phyloP scores from a whole-genome alignment of 768 basidiomycete genomes.

The Hygrophorus pudorinus region DNA sequence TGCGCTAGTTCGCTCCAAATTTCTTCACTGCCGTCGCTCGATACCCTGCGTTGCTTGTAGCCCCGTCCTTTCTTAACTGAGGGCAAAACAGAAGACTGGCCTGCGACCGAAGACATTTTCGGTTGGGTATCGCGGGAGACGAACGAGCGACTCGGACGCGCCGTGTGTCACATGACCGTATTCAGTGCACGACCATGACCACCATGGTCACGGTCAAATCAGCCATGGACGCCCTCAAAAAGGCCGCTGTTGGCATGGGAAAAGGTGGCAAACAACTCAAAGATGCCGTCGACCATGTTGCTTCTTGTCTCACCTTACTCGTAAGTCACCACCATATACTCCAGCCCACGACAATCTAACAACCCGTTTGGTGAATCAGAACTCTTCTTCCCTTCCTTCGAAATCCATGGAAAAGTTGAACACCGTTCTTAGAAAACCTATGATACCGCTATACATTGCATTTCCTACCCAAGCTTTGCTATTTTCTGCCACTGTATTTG shows the following conservation, averaged over 20 bases:
- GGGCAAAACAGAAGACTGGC: too few relatives aligned
- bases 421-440: constrained; percentile 29
- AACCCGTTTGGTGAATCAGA: constrained; percentile 19
- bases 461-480: constrained; percentile 29
- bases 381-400: constrained; percentile 27
- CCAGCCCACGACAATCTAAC: constrained; percentile 3
- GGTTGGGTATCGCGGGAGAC: too few relatives aligned
- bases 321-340: constrained; percentile 19
- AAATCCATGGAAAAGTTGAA: constrained; percentile 28
- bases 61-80: background rate
- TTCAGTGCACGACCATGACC: background rate
- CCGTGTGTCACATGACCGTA: too few relatives aligned
- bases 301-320: constrained; percentile 32
- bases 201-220: constrained; percentile 14
- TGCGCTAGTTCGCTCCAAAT: background rate
- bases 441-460: constrained; percentile 34
- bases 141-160: too few relatives aligned
- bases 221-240: constrained; percentile 23
- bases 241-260: constrained; percentile 18
- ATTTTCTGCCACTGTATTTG: constrained; percentile 31
- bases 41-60: background rate
- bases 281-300: constrained; percentile 28
- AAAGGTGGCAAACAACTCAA: constrained; percentile 17
- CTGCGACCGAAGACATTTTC: too few relatives aligned
- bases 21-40: background rate